Base-by-base conservation (phyloP, 139 green algal species). In the Ulvella scutata region DNA sequence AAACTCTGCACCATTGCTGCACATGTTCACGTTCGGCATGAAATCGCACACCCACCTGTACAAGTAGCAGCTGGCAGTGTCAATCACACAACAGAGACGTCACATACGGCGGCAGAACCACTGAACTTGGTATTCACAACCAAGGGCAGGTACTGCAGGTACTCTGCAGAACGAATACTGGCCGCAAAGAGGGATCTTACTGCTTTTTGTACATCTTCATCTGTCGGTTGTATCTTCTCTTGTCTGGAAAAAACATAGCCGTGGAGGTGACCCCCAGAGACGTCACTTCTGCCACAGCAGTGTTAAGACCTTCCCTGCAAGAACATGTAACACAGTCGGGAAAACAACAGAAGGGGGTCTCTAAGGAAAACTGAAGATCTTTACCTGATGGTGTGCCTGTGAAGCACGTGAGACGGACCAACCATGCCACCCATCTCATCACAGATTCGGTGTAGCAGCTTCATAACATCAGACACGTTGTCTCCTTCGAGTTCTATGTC, bases 191-290 rank as follows among this genome's bases (percentile, higher is more conserved):
- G n/a, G n/a, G n/a, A n/a, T n/a, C n/a, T n/a, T n/a, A n/a, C 33
- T 67, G 51, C 17, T 67, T 67, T 67, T 67, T 67, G 51, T 67
- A 67, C 51, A 67, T 67, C 51, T 67, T 67, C 51, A 26, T 67
- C 51, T 67, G 51, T 23, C 51, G 10, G 33, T n/a, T 7, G 51
- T 67, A 67, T 10, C 51, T n/a, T 13, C 33, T 67, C n/a, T 67
- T n/a, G n/a, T 26, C 33, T 26, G 51, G 51, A 1, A 67, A 67
- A 29, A 67, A 67, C 51, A 67, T 67, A 26, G 51, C 51, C 33
- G 51, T 67, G 51, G 51, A 67, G 1, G 51, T 67, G 51, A 67
- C 51, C 31, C 51, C 51, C 31, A 36, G 9, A 36, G 51, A 67
- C 17, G 51, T 67, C 9, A 67, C 51, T 29, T 67, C 51, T 67